phyloP scores from a whole-genome alignment of 176 grass and related monocot genomes.

The Oryza brachyantha region DNA sequence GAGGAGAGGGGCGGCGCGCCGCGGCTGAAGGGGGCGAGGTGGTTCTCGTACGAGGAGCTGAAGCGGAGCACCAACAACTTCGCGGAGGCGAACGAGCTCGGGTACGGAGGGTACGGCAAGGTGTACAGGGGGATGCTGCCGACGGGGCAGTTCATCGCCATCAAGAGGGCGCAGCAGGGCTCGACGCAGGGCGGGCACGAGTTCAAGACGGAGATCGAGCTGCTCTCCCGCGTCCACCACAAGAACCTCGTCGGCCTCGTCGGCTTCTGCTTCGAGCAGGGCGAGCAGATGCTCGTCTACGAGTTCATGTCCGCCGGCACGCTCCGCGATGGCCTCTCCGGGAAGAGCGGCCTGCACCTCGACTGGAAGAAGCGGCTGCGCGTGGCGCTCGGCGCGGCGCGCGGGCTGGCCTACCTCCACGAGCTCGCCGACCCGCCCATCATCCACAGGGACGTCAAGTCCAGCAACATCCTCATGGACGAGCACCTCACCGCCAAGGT shows the following conservation, averaged over 20 bases:
- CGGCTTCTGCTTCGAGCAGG: conserved; percentile 95
- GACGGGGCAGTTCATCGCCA: conserved; percentile 71
- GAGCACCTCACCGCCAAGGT: conserved; percentile 95
- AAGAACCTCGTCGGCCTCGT: conserved; percentile 90
- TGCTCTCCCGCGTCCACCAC: conserved; percentile 99
- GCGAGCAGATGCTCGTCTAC: conserved; percentile 97
- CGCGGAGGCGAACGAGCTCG: conserved; percentile 76
- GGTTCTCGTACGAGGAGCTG: conserved; percentile 87
- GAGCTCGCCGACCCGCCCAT: conserved; percentile 95
- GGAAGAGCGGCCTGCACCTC: conserved; percentile 72
- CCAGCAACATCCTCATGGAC: conserved; percentile 90
- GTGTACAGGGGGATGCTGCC: conserved; percentile 81
- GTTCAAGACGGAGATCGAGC: conserved; percentile 98
- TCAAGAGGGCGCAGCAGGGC: conserved; percentile 81
- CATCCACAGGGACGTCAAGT: conserved; percentile 96
- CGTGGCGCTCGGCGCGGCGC: conserved; percentile 72
- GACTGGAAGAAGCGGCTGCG: conserved; percentile 84
- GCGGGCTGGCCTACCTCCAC: conserved; percentile 84
- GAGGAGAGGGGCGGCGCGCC: conserved; percentile 68
- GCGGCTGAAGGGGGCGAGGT: conserved; percentile 85
- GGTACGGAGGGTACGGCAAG: conserved; percentile 87
- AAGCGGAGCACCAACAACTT: conserved; percentile 77
- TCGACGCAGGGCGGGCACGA: conserved; percentile 88
- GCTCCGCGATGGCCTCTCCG: conserved; percentile 72
- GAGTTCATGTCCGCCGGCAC: conserved; percentile 84